Base-by-base conservation (phyloP, 257 asterid species). In the Nicotiana tabacum region DNA sequence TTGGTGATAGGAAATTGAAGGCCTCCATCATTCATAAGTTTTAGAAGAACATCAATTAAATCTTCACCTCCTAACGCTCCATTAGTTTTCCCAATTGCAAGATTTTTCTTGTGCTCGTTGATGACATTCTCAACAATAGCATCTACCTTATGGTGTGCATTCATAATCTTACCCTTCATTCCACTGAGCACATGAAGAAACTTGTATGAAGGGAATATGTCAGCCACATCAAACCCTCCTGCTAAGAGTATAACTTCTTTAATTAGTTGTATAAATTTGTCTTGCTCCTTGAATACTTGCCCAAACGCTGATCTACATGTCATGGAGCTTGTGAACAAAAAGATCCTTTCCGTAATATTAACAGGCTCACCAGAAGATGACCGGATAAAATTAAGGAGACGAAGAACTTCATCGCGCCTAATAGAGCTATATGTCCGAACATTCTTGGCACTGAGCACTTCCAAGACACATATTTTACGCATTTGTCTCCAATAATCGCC, bases 401-500 rank as follows among this genome's bases (percentile, higher is more conserved):
- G 72, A 43, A 9, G n/a, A 21, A 67, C 60, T 29, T 74, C 62
- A 15, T 74, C n/a, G 4, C 17, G 80, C 12, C 80, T 43, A 11
- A 74, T 48, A 9, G 80, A 37, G 61, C 80, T 43, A 33, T 83
- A 82, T 0, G 81, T 66, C 39, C 81, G 86, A 8, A 88, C 90
- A 43, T 81, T 82, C 18, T 61, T 76, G 37, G 51, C 67, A 64
- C 84, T 76, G 9, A 88, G 66, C 9, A 88, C 83, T 51, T 86
- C 86, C 12, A 61, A 51, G 13, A 80, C 81, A 33, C 88, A 84
- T 12, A 88, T 16, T 62, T 86, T 85, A 35, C 88, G 86, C 87
- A 88, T 83, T 9, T 77, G 70, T 55, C 85, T 82, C 91, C 91
- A 88, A 76, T 84, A 84, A 0, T 86, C 86, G 0, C 89, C 89